Evolutionary conservation across 139 green algal genomes (phyloP).

Genomic region (Zygnema circumcarinatum): DNA sequence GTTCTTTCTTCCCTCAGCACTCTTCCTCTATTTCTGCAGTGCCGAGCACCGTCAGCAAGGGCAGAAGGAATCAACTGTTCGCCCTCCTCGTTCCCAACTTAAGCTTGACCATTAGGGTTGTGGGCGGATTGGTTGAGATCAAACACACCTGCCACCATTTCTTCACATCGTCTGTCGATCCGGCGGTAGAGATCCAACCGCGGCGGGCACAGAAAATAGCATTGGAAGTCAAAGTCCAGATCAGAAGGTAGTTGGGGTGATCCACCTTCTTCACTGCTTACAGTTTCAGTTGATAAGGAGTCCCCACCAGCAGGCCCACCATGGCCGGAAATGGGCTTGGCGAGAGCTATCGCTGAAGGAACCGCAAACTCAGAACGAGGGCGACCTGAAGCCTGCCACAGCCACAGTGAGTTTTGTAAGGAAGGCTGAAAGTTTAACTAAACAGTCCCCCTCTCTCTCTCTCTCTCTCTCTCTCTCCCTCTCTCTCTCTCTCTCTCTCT

Average conservation of each 20-base stretch:
- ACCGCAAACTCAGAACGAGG: conserved; percentile 4
- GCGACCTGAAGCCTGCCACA: neutral
- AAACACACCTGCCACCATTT: conserved; percentile 51
- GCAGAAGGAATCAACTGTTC: too few species aligned
- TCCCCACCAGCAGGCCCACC: neutral
- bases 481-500: too few species aligned
- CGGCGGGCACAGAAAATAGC: conserved; percentile 58
- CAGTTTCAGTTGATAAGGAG: neutral
- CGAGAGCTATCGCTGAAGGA: conserved; percentile 2
- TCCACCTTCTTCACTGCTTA: neutral
- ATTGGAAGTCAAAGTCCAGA: conserved; percentile 58
- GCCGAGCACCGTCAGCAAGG: too few species aligned
- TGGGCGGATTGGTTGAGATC: too few species aligned
- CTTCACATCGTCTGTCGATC: conserved; percentile 52
- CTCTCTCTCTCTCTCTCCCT: too few species aligned
- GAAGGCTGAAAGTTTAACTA: too few species aligned
- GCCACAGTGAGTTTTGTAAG: neutral
- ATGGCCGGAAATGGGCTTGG: neutral
- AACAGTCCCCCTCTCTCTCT: too few species aligned
- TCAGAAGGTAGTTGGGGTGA: neutral
- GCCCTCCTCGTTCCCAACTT: too few species aligned
- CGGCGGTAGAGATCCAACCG: conserved; percentile 46
- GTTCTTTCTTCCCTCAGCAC: too few species aligned
- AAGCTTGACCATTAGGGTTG: too few species aligned
- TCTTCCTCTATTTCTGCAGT: too few species aligned